A percentile compares a stretch with the other conserved stretches of the same genome.
phyloP scores from a whole-genome alignment of 2,329 filamentous ascomycete genomes.

The Penicillium sclerotigenum region DNA sequence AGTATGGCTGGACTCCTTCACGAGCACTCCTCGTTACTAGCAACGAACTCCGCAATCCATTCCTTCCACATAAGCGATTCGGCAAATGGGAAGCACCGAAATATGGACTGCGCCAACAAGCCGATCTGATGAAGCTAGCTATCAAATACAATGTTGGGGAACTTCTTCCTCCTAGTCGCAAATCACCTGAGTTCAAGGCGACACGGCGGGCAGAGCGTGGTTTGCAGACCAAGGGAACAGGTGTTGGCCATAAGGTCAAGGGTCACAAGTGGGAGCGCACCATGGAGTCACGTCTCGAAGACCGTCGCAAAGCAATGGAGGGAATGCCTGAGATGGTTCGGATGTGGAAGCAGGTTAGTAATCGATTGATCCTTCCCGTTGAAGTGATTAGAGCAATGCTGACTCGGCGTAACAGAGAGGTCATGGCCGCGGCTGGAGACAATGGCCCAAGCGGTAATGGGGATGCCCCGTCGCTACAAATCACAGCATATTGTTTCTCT shows the following conservation, averaged over 20 bases:
- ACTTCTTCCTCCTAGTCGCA: constrained; percentile 71
- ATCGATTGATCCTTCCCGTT: not conserved
- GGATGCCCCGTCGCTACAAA: not conserved
- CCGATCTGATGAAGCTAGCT: constrained; percentile 85
- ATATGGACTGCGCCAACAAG: constrained; percentile 82
- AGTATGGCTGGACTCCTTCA: constrained; percentile 31
- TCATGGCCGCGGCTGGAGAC: constrained; percentile 71
- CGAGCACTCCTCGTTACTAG: constrained; percentile 36
- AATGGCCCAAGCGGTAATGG: constrained; percentile 59
- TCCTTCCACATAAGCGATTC: constrained; percentile 74
- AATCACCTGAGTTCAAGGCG: constrained; percentile 67
- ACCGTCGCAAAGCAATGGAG: constrained; percentile 87
- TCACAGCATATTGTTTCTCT: constrained; percentile 13
- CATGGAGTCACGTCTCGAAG: constrained; percentile 77
- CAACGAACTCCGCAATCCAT: constrained; percentile 67
- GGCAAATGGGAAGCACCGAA: constrained; percentile 80
- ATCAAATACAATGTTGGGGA: constrained; percentile 74
- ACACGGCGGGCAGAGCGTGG: constrained; percentile 73
- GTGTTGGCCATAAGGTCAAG: constrained; percentile 90
- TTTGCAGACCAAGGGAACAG: constrained; percentile 83
- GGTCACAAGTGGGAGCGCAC: constrained; percentile 90
- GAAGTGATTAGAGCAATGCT: constrained; percentile 25
- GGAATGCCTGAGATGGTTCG: constrained; percentile 90
- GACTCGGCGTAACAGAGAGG: constrained; percentile 53
- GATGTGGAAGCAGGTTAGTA: constrained; percentile 83